Percentiles rank a stretch among this genome's conserved stretches.
phyloP scores from a whole-genome alignment of 164 flowering plant species.

The Umbellularia californica region DNA sequence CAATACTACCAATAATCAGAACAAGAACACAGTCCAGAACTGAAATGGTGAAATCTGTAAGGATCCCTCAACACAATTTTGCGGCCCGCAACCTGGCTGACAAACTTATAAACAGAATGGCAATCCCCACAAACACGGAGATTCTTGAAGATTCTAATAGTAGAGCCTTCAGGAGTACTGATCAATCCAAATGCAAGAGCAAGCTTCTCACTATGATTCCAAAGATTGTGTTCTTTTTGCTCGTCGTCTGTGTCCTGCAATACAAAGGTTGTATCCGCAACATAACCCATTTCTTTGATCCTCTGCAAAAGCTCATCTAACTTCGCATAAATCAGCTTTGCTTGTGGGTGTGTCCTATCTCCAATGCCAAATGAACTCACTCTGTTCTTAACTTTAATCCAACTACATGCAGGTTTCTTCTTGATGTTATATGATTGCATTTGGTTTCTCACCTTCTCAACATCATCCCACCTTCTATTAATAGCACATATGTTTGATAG shows the following conservation, averaged over 20 bases:
- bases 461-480: slow-evolving; percentile 64
- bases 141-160: slow-evolving; percentile 67
- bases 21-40: slow-evolving; percentile 74
- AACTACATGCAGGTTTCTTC: slow-evolving; percentile 76
- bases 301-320: slow-evolving; percentile 48
- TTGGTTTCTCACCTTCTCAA: slow-evolving; percentile 46
- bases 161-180: slow-evolving; percentile 42
- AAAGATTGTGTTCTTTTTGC: slow-evolving; percentile 76
- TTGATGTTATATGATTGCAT: slow-evolving; percentile 54
- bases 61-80: slow-evolving; percentile 67
- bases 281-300: slow-evolving; percentile 68
- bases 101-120: slow-evolving; percentile 68
- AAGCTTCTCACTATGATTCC: slow-evolving; percentile 81
- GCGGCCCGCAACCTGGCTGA: slow-evolving; percentile 35
- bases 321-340: slow-evolving; percentile 41
- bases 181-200: slow-evolving; percentile 75
- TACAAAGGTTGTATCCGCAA: slow-evolving; percentile 67
- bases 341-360: slow-evolving; percentile 52
- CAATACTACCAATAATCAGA: slow-evolving; percentile 63
- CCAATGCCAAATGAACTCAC: slow-evolving; percentile 68
- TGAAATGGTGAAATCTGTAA: slow-evolving; percentile 76
- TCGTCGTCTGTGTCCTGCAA: slow-evolving; percentile 86
- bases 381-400: slow-evolving; percentile 62
- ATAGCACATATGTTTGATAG: slow-evolving; percentile 69
- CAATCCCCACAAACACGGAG: slow-evolving; percentile 92